Evolutionary conservation across 2,329 filamentous ascomycete genomes (phyloP), one percentile per base, ranked within the genome.

Genomic region (Talaromyces sp.): DNA sequence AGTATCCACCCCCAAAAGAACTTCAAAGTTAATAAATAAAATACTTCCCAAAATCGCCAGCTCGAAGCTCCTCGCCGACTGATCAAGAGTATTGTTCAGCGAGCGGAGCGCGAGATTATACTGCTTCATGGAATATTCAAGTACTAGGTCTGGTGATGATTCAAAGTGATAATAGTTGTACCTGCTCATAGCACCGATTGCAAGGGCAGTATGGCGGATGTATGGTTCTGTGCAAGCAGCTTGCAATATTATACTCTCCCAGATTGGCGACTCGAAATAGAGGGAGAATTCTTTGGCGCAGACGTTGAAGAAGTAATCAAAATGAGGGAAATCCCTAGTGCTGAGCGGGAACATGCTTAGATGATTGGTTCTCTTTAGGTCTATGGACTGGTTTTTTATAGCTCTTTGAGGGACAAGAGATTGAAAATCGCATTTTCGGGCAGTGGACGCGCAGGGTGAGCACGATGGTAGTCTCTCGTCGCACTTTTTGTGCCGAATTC

Each of bases 401-500:
- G 31, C 1, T 28, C 42, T 56, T 28, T 51, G 44, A 23, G 54
- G 36, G 23, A 42, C 4, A 27, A 28, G 55, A 16, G 56, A 50
- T 33, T 57, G 23, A 33, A 50, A 57, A 14, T 57, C 56, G 18
- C 56, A 60, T 50, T 60, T 60, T 27, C 59, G 53, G 10, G 53
- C 59, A n/a, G 59, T 60, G 16, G 59, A 40, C 5, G 4, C 18
- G 52, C 59, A 60, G 8, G 40, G 59, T 14, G 53, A 56, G 42
- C 59, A 60, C 5, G 59, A 60, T 10, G 59, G 59, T 9, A 60
- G 12, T 18, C 23, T 56, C 44, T 60, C 59, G 31, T 60, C 59
- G 53, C 59, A 60, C 59, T 60, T 60, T 36, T 60, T 60, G 28
- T 60, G 59, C n/a, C 59, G 30, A 8, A 56, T 60, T 55, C 59